Evolutionary conservation across 257 asterid species (phyloP).

Genomic region (Solanum arcanum): DNA sequence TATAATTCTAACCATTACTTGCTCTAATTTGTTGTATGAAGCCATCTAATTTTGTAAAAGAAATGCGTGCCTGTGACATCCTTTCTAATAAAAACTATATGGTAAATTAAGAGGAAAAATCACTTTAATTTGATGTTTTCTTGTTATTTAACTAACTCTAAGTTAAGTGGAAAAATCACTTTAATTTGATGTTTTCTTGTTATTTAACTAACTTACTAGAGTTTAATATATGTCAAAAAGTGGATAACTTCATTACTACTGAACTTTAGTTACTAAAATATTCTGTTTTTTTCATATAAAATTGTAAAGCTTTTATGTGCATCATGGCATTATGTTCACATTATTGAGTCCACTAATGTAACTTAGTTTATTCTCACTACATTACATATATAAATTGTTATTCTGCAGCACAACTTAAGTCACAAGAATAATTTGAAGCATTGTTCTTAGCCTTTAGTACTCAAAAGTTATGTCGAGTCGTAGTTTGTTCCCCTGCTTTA

Average conservation of each 20-base stretch:
- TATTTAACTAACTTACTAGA: background rate
- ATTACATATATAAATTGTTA: background rate
- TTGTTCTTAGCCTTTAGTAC: background rate
- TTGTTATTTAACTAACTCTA: background rate
- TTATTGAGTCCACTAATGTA: background rate
- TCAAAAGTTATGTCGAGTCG: background rate
- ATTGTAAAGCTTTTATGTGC: background rate
- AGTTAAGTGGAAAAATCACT: no score
- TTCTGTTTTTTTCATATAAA: background rate
- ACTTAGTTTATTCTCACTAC: background rate
- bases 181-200: no score
- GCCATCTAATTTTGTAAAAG: background rate
- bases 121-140: background rate
- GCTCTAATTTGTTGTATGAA: background rate
- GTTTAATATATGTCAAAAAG: background rate
- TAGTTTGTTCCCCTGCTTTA: background rate
- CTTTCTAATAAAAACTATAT: no score
- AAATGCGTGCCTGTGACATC: no score
- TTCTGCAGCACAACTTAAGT: background rate
- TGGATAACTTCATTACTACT: background rate
- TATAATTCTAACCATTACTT: background rate
- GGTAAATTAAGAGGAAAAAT: no score
- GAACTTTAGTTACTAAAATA: background rate
- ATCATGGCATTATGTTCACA: background rate
- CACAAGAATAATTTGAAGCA: background rate